Evolutionary conservation across 495 filamentous ascomycete genomes (phyloP), one percentile per base, ranked within the genome.

Genomic region (Lophiotrema nucula): DNA sequence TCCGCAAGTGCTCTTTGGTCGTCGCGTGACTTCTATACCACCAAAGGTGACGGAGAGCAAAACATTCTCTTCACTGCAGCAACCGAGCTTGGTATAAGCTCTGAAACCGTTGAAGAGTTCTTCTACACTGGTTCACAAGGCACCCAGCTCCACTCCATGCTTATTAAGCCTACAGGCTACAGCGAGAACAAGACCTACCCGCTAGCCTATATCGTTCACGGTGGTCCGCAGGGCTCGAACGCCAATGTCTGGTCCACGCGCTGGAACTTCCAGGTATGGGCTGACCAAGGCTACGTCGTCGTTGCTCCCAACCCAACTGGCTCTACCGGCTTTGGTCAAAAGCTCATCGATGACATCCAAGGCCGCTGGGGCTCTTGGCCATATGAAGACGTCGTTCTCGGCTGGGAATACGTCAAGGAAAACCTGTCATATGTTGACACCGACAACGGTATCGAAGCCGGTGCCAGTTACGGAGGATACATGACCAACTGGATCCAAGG

Each of bases 401-500:
- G 69, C 58, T 80, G 73, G 67, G 75, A 81, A 44, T 77, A 78
- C 58, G 69, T 81, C 53, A 67, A 71, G 25, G 66, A 78, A 47
- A 73, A 79, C 65, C 64, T 81, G 56, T 61, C 69, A 41, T 80
- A 72, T 56, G 68, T 77, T 42, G 79, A 83, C 59, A 79, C 75
- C n/a, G 67, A 73, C 19, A 64, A 71, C 33, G 77, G 73, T 19
- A 78, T 82, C 39, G 74, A 74, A 38, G 72, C 76, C 2, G 80
- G 80, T 23, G 77, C 73, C 26, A 76, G 72, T 53, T 83, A 48
- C 24, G 57, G 57, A 11, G 57, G 57, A 0, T 82, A 77, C 68
- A 82, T 81, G 79, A 70, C 78, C 45, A 81, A 81, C 64, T 82
- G 80, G 80, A 79, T 81, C 55, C 78, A 81, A 58, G 79, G 80